Conservation (phyloP, 2,329 filamentous ascomycete species). For the Coniochaeta ligniaria region DNA sequence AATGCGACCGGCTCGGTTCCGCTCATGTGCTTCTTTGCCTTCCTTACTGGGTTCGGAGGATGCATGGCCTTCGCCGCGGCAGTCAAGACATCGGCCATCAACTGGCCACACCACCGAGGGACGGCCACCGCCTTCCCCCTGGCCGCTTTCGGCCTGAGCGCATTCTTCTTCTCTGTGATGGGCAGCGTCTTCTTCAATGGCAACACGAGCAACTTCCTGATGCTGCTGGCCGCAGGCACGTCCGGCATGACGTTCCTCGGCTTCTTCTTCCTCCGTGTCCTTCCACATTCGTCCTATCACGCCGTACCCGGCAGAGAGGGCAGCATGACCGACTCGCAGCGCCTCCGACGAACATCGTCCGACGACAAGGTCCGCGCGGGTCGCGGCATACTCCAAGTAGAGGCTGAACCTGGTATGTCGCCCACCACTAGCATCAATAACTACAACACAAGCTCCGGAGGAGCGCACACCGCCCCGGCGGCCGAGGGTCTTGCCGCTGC, state of each 20-base stretch:
- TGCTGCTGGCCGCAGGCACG: constrained; percentile 75
- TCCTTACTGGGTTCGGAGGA: constrained; percentile 79
- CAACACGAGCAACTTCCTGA: constrained; percentile 72
- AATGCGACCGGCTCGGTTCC: constrained; percentile 52
- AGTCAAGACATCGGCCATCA: constrained; percentile 80
- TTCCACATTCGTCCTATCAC: constrained; percentile 55
- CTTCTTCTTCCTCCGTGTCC: constrained; percentile 78
- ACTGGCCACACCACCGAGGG: constrained; percentile 85
- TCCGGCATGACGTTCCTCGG: constrained; percentile 66
- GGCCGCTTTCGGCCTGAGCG: constrained; percentile 88
- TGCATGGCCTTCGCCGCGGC: constrained; percentile 86
- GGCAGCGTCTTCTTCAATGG: constrained; percentile 74
- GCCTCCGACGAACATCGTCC: constrained; percentile 32
- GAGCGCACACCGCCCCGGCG: constrained; percentile 7
- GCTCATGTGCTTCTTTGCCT: constrained; percentile 73
- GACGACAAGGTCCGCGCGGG: constrained; percentile 31
- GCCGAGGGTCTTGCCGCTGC: constrained; percentile 10
- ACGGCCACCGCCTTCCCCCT: constrained; percentile 92
- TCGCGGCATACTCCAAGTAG: constrained; percentile 16
- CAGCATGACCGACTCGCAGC: constrained; percentile 25
- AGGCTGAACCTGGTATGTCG: constrained; percentile 58
- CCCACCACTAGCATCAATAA: constrained; percentile 10
- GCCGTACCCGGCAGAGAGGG: constrained; percentile 36
- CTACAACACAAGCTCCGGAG: constrained; percentile 16
- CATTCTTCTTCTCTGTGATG: constrained; percentile 87